These are phyloP conservation scores for Candida nitratophila DNA, from an alignment of 805 yeast species.

Conservation along the genomic window DNA sequence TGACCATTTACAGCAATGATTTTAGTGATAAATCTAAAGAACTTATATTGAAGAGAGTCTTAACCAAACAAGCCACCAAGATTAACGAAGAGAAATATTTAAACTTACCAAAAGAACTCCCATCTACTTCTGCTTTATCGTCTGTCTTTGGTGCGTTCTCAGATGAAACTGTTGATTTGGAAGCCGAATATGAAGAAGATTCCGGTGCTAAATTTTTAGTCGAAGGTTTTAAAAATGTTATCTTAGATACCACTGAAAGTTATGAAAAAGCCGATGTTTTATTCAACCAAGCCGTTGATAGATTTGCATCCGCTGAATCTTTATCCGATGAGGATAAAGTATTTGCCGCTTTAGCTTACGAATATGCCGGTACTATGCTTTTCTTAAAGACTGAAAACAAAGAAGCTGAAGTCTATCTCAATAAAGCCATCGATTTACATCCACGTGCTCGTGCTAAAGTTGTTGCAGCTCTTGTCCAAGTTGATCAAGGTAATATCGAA, in stretches of 20 bases:
- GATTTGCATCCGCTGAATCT: slow-evolving; percentile 21
- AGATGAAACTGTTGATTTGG: slow-evolving; percentile 39
- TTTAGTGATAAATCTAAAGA: slow-evolving; percentile 68
- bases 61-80: slow-evolving; percentile 72
- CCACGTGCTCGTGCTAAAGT: slow-evolving; percentile 82
- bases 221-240: slow-evolving; percentile 51
- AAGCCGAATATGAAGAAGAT: slow-evolving; percentile 42
- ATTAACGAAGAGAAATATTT: slow-evolving; percentile 56
- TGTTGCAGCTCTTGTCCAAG: slow-evolving; percentile 72
- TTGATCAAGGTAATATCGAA: slow-evolving; percentile 63
- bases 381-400: slow-evolving; percentile 73
- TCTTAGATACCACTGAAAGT: slow-evolving; percentile 44
- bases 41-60: slow-evolving; percentile 76
- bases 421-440: slow-evolving; percentile 53
- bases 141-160: slow-evolving; percentile 87
- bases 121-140: slow-evolving; percentile 76
- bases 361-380: slow-evolving; percentile 74
- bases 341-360: slow-evolving; percentile 66
- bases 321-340: slow-evolving; percentile 30
- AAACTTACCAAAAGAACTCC: slow-evolving; percentile 49
- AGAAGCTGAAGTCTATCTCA: slow-evolving; percentile 56
- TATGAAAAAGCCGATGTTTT: slow-evolving; percentile 56
- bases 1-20: slow-evolving; percentile 72
- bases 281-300: slow-evolving; percentile 52
- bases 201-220: slow-evolving; percentile 59